Base-by-base conservation (phyloP, 345 rosid genomes). In the Orychophragmus violaceus region DNA sequence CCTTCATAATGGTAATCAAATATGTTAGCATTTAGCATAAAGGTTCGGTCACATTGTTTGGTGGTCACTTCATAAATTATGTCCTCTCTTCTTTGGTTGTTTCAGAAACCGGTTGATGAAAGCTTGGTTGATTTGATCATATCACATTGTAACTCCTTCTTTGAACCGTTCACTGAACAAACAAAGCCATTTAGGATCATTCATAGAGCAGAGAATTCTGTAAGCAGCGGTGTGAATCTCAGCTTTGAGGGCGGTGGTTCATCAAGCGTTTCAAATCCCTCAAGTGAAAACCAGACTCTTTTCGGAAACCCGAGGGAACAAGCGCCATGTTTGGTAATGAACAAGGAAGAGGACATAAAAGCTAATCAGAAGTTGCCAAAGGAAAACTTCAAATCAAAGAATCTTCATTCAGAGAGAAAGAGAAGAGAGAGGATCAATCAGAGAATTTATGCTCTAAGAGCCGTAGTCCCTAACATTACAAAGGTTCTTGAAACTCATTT, bases 331-430 rank as follows among this genome's bases (percentile, higher is more conserved):
- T 56, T 49, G 19, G 39, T 62, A 50, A 53, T 55, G 50, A 70
- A 48, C 57, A 63, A 66, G 28, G 68, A 30, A 11, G 62, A 68
- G 28, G 66, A 44, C 3, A 6, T 24, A 3, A 72, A 64, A 62
- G 76, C 39, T 74, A 48, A 33, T 21, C 77, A 69, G 68, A 70
- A 48, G 41, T 44, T 46, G 10, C 83, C 55, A 24, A 79, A 69
- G 54, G 82, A 76, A n/a, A 33, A 68, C 12, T 76, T 32, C 66
- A 74, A 74, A 13, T 83, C 97, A 0, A 90, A 88, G 87, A 88
- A 94, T 82, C 90, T 90, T 77, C 42, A 80, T 36, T 74, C 88
- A 0, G 97, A 94, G 76, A 85, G 97, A 71, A 90, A 80, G 9
- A 81, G 99, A 68, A 87, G 97, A 79, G 69, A 54, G 39, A 81